These are phyloP conservation scores for Murraya koenigii DNA, from an alignment of 345 rosid species.

Conservation along the genomic window DNA sequence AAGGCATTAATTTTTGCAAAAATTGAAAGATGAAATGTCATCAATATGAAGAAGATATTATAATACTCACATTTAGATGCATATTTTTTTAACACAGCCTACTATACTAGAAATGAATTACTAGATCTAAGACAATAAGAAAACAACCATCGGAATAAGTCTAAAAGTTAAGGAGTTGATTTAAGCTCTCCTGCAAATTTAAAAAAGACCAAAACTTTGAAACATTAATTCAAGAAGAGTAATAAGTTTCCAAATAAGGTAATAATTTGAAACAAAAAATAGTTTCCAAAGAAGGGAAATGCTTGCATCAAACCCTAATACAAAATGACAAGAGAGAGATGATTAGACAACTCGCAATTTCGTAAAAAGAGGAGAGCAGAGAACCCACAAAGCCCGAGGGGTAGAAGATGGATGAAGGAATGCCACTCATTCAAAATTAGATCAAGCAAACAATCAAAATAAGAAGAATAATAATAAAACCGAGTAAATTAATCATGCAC, in stretches of 20 bases:
- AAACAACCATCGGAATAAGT: no score
- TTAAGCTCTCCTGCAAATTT: background rate
- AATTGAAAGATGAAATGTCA: no score
- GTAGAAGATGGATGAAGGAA: background rate
- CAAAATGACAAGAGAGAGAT: background rate
- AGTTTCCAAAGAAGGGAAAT: no score
- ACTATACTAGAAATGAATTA: no score
- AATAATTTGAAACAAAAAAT: no score
- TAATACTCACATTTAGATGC: background rate
- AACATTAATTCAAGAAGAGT: background rate
- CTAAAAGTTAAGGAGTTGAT: no score
- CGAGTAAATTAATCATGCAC: background rate
- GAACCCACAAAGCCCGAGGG: background rate
- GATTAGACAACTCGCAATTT: background rate
- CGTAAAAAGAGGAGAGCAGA: background rate
- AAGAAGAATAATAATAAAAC: background rate
- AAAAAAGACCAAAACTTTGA: background rate
- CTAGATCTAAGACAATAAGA: no score
- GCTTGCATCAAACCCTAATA: constrained; percentile 25
- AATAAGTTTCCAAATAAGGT: constrained; percentile 1
- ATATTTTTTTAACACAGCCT: background rate
- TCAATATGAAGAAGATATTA: background rate
- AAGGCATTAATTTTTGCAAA: background rate
- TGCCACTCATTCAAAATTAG: background rate
- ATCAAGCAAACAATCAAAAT: background rate